Conservation (phyloP, 495 filamentous ascomycete species). For the Xylaria nigripes region DNA sequence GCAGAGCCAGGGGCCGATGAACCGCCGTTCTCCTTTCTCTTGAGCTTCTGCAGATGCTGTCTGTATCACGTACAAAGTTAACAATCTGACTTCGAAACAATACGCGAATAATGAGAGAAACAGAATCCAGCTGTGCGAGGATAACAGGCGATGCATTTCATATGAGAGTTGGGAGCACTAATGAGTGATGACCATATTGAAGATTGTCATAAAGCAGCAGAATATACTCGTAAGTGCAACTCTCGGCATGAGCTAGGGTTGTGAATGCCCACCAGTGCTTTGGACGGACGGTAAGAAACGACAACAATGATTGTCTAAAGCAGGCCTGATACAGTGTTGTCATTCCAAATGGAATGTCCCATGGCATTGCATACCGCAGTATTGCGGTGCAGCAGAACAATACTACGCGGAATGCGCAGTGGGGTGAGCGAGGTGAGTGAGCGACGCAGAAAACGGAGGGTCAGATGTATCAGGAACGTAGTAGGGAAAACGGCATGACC, state of each 20-base stretch:
- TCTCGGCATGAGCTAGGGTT: conserved; percentile 7
- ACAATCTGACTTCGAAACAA: neutral
- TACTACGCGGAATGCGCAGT: no score
- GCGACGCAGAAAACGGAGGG: no score
- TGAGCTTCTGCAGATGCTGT: conserved; percentile 35
- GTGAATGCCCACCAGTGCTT: conserved; percentile 25
- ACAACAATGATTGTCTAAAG: conserved; percentile 23
- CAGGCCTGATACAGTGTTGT: no score
- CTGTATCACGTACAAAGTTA: conserved; percentile 14
- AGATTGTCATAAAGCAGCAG: conserved; percentile 23
- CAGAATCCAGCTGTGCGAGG: neutral
- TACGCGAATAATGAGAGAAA: neutral
- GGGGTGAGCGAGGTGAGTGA: no score
- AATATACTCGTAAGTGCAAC: conserved; percentile 22
- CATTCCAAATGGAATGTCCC: conserved; percentile 27
- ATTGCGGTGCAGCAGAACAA: no score
- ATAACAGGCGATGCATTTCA: neutral
- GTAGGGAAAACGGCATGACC: no score
- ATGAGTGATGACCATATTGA: neutral
- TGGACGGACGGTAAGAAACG: conserved; percentile 8
- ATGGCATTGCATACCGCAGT: no score
- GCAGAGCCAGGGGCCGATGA: neutral
- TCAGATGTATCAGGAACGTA: no score
- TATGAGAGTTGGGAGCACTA: neutral
- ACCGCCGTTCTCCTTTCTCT: conserved; percentile 23